Percentiles rank a stretch among this genome's conserved stretches.
phyloP scores from a whole-genome alignment of 1,139 yeast genomes.

The Candida freyschussii region DNA sequence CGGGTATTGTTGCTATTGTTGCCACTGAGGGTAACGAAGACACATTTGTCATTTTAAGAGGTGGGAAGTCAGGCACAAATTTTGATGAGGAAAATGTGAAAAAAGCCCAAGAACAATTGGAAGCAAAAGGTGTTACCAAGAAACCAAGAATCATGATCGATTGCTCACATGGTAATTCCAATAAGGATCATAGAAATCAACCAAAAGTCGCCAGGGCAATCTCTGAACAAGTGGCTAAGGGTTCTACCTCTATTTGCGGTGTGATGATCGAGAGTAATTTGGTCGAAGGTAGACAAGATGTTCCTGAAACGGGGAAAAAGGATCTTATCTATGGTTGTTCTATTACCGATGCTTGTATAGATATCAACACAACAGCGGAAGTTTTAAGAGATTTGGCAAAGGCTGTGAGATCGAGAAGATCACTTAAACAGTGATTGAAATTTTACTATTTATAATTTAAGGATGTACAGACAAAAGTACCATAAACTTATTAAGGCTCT shows the following conservation, averaged over 20 bases:
- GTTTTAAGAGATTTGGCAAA: conserved; percentile 69
- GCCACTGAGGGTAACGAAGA: conserved; percentile 93
- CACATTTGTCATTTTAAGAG: conserved; percentile 88
- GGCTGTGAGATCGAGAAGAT: conserved; percentile 77
- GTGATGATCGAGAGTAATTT: conserved; percentile 94
- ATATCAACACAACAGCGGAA: conserved; percentile 77
- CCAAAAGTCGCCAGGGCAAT: conserved; percentile 83
- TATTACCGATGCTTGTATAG: conserved; percentile 94
- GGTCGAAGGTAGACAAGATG: conserved; percentile 89
- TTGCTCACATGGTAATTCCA: conserved; percentile 95
- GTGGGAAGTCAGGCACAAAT: conserved; percentile 91
- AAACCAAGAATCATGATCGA: conserved; percentile 87
- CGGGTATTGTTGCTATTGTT: conserved; percentile 92
- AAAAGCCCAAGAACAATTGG: conserved; percentile 63
- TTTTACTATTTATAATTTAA: too few species aligned
- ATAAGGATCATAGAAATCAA: conserved; percentile 85
- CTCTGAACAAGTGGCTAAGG: conserved; percentile 73
- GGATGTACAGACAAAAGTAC: too few species aligned
- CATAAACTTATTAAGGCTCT: too few species aligned
- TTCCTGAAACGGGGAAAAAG: conserved; percentile 71
- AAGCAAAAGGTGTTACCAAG: conserved; percentile 48
- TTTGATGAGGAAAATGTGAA: conserved; percentile 71
- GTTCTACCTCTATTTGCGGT: conserved; percentile 79
- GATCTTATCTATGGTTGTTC: conserved; percentile 85
- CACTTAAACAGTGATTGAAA: conserved; percentile 7